Conservation (phyloP, 78 protist genomes). For the Dictyostelium brefeldianum region DNA sequence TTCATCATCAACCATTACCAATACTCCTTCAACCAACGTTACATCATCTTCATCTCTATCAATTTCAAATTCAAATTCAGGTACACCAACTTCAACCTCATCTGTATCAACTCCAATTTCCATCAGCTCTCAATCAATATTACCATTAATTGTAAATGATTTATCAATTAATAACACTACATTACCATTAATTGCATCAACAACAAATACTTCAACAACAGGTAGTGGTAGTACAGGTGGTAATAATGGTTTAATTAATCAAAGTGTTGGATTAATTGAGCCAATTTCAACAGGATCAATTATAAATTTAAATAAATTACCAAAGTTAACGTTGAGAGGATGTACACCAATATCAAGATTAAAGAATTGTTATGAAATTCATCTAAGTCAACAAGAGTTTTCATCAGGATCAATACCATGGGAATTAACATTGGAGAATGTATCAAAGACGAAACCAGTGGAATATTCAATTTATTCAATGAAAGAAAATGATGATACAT, state of each 20-base stretch:
- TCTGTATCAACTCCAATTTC: constrained; percentile 5
- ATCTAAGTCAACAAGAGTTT: constrained; percentile 74
- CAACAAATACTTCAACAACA: neutral
- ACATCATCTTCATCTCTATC: neutral
- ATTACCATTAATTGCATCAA: neutral
- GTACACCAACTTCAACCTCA: constrained; percentile 29
- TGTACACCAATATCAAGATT: constrained; percentile 79
- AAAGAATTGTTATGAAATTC: constrained; percentile 79
- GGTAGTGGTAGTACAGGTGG: neutral
- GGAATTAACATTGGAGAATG: constrained; percentile 74
- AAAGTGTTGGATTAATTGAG: neutral
- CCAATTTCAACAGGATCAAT: constrained; percentile 28
- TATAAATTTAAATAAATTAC: neutral
- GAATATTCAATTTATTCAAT: constrained; percentile 70
- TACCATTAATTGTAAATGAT: neutral
- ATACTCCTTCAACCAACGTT: neutral
- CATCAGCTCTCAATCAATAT: constrained; percentile 2
- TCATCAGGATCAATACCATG: constrained; percentile 71
- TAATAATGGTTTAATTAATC: neutral
- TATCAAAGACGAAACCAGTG: neutral
- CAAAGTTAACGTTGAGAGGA: constrained; percentile 63
- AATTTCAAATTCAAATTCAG: neutral
- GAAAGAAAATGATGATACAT: constrained; percentile 63
- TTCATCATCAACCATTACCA: neutral
- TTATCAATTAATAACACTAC: neutral